These are phyloP conservation scores for Curvularia lunata DNA, from an alignment of 2,329 filamentous ascomycete genomes.

Conservation along the genomic window DNA sequence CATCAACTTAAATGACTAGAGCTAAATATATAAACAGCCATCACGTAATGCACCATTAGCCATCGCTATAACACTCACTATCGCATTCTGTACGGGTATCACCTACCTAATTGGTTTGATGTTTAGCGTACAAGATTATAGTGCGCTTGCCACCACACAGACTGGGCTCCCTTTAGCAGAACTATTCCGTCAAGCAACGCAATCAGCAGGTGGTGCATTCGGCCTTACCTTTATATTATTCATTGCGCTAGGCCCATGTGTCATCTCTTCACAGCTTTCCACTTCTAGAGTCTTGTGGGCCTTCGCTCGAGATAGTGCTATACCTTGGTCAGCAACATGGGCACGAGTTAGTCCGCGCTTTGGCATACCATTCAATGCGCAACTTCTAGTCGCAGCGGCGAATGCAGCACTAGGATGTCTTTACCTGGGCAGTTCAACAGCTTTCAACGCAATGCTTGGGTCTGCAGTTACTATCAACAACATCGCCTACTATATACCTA, in stretches of 20 bases:
- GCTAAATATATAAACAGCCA: constrained; percentile 18
- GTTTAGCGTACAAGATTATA: constrained; percentile 41
- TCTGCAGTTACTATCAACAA: constrained; percentile 18
- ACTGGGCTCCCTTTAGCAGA: constrained; percentile 56
- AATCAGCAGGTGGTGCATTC: constrained; percentile 52
- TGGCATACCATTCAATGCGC: constrained; percentile 17
- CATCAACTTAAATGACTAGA: not conserved
- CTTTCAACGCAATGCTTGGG: constrained; percentile 18
- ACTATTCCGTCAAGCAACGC: constrained; percentile 55
- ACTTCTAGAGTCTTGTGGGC: constrained; percentile 51
- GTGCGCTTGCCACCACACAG: constrained; percentile 47
- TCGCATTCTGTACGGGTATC: constrained; percentile 59
- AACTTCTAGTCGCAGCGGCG: constrained; percentile 12
- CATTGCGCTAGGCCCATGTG: constrained; percentile 53
- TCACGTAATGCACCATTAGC: constrained; percentile 50
- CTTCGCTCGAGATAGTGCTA: constrained; percentile 52
- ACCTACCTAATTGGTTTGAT: constrained; percentile 60
- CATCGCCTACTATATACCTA: constrained; percentile 18
- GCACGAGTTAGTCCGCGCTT: constrained; percentile 2
- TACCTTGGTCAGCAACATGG: constrained; percentile 8
- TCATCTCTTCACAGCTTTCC: constrained; percentile 47
- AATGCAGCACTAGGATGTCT: constrained; percentile 17
- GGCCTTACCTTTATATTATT: constrained; percentile 54
- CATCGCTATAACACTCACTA: constrained; percentile 54
- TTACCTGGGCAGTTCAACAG: constrained; percentile 16